Conservation (phyloP, 2,329 filamentous ascomycete species). For the Aspergillus eucalypticola region DNA sequence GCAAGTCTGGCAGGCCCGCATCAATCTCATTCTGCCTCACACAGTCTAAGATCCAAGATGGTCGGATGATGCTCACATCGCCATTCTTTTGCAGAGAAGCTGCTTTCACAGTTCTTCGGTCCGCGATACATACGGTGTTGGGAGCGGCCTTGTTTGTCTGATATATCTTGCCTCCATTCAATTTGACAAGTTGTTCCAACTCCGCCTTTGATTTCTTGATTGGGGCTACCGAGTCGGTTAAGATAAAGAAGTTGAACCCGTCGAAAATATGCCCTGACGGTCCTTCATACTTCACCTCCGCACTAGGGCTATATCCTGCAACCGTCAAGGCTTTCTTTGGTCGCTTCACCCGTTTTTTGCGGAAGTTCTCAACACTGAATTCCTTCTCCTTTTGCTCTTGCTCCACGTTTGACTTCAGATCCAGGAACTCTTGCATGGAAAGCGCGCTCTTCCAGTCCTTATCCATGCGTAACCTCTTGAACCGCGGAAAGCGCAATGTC, state of each 20-base stretch:
- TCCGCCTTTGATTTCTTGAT: slow-evolving; percentile 74
- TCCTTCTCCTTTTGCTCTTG: slow-evolving; percentile 71
- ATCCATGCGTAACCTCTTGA: slow-evolving; percentile 78
- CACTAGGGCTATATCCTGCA: slow-evolving; percentile 63
- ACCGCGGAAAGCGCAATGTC: slow-evolving; percentile 88
- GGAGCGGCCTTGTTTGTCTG: slow-evolving; percentile 67
- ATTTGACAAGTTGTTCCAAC: slow-evolving; percentile 77
- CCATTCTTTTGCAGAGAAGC: slow-evolving; percentile 76
- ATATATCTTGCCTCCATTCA: slow-evolving; percentile 75
- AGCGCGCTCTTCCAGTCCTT: slow-evolving; percentile 80
- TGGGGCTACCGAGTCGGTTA: slow-evolving; percentile 72
- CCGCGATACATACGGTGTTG: slow-evolving; percentile 72
- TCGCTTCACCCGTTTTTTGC: slow-evolving; percentile 64
- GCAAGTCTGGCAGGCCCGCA: slow-evolving; percentile 53
- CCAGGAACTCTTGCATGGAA: slow-evolving; percentile 73
- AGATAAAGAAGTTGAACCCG: slow-evolving; percentile 74
- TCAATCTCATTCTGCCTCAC: slow-evolving; percentile 62
- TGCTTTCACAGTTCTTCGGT: slow-evolving; percentile 78
- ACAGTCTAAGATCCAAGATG: slow-evolving; percentile 82
- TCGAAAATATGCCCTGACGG: slow-evolving; percentile 68
- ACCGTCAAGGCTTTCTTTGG: slow-evolving; percentile 70
- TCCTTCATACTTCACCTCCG: slow-evolving; percentile 56
- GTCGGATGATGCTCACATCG: slow-evolving; percentile 70
- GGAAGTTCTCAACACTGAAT: slow-evolving; percentile 68
- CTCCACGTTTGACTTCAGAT: slow-evolving; percentile 68